Conservation (phyloP, 768 basidiomycete genomes). For the Tylopilus sp. region DNA sequence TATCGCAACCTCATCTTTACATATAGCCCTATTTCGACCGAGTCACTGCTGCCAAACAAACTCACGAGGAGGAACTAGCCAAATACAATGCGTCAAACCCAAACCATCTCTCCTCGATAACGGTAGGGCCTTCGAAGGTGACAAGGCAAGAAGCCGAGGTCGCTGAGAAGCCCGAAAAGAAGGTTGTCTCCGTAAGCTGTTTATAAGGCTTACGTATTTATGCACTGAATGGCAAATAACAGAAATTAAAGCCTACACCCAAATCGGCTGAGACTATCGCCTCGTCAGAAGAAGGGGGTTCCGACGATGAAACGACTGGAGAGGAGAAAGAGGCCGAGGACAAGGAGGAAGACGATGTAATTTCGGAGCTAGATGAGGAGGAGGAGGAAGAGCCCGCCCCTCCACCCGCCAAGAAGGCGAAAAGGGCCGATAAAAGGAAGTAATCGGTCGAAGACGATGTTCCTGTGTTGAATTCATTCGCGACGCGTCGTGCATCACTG, state of each 20-base stretch:
- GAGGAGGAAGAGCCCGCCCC: conserved; percentile 28
- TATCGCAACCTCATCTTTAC: not conserved
- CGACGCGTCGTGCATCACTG: conserved; percentile 1
- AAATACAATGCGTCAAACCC: conserved; percentile 58
- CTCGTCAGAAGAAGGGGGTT: conserved; percentile 30
- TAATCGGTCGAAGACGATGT: conserved; percentile 9
- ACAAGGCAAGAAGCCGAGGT: conserved; percentile 24
- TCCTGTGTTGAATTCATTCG: conserved; percentile 8
- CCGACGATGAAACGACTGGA: conserved; percentile 18
- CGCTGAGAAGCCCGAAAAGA: conserved; percentile 27
- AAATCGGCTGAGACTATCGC: conserved; percentile 26
- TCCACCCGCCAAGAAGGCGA: conserved; percentile 29
- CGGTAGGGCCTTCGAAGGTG: conserved; percentile 40
- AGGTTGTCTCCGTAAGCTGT: conserved; percentile 20
- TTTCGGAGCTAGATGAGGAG: conserved; percentile 9
- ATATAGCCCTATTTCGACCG: conserved; percentile 33
- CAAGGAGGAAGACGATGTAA: conserved; percentile 22
- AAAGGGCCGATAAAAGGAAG: conserved; percentile 27
- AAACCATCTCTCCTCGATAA: conserved; percentile 47
- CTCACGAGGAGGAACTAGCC: conserved; percentile 60
- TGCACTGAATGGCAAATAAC: conserved; percentile 12
- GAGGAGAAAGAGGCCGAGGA: conserved; percentile 25
- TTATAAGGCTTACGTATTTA: conserved; percentile 7
- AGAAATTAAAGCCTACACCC: conserved; percentile 27
- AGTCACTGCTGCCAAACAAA: conserved; percentile 57